These are phyloP conservation scores for Dactylellina drechsleri DNA, from an alignment of 2,329 filamentous ascomycete species.

Conservation along the genomic window DNA sequence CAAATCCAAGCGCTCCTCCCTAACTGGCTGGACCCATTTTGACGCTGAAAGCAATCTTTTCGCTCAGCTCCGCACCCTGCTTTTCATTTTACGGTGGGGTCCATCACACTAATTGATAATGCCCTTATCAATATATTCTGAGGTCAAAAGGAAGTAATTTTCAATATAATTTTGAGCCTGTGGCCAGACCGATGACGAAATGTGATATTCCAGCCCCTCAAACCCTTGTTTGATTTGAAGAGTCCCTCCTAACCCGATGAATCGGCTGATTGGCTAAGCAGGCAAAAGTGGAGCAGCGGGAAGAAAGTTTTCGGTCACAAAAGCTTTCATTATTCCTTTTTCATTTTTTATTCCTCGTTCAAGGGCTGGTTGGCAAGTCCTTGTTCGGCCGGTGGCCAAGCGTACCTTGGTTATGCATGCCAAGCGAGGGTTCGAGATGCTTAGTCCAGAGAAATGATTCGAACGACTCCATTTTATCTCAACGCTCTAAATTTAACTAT, in stretches of 20 bases:
- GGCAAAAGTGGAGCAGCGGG: constrained; percentile 11
- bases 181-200: constrained; percentile 43
- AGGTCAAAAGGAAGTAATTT: background rate
- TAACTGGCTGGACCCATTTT: constrained; percentile 23
- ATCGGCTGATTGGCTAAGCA: constrained; percentile 22
- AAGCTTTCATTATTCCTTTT: constrained; percentile 31
- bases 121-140: background rate
- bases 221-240: constrained; percentile 20
- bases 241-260: constrained; percentile 22
- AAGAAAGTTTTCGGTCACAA: constrained; percentile 9
- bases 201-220: background rate
- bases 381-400: constrained; percentile 18
- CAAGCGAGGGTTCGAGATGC: constrained; percentile 6
- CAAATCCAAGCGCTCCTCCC: constrained; percentile 44
- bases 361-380: constrained; percentile 24
- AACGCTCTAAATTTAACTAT: too few species aligned
- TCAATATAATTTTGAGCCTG: constrained; percentile 6
- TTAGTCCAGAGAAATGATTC: constrained; percentile 3
- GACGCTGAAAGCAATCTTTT: constrained; percentile 25
- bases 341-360: background rate
- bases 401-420: constrained; percentile 23
- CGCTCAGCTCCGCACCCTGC: constrained; percentile 41
- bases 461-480: too few species aligned
- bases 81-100: background rate
- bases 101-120: background rate